phyloP scores from a whole-genome alignment of 805 yeast genomes.

The Sugiyamaella americana region DNA sequence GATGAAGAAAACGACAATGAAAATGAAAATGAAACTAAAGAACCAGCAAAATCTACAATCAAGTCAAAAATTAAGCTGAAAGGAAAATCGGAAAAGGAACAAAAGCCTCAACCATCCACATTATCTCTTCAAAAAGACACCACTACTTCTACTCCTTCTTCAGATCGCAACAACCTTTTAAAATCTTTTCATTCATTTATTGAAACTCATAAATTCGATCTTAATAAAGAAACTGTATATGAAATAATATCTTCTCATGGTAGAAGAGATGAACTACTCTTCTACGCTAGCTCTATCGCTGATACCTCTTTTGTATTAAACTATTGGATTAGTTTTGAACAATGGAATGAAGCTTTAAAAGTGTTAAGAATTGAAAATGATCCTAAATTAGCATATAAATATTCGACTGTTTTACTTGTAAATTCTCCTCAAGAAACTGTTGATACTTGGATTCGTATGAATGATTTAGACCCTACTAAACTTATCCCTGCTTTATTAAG shows the following conservation, averaged over 20 bases:
- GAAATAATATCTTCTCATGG: constrained; percentile 67
- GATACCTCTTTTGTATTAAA: constrained; percentile 66
- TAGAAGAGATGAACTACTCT: constrained; percentile 54
- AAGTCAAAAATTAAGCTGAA: too few species aligned
- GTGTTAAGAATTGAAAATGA: constrained; percentile 42
- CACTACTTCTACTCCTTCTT: background rate
- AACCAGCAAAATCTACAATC: background rate
- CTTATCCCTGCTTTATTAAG: constrained; percentile 72
- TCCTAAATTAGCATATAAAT: constrained; percentile 50
- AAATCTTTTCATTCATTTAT: constrained; percentile 46
- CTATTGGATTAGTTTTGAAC: constrained; percentile 60
- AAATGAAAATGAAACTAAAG: background rate
- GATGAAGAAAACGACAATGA: background rate
- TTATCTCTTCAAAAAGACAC: background rate
- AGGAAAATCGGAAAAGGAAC: background rate
- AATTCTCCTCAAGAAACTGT: constrained; percentile 66
- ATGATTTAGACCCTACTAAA: constrained; percentile 50
- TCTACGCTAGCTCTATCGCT: constrained; percentile 58
- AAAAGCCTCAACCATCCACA: background rate
- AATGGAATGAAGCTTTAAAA: constrained; percentile 69
- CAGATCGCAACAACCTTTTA: background rate
- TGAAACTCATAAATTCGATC: constrained; percentile 36
- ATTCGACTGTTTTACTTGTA: constrained; percentile 60
- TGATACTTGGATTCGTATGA: constrained; percentile 65
- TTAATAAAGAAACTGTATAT: constrained; percentile 66